Conservation (phyloP, 2,329 filamentous ascomycete genomes). For the Claviceps pazoutovae region DNA sequence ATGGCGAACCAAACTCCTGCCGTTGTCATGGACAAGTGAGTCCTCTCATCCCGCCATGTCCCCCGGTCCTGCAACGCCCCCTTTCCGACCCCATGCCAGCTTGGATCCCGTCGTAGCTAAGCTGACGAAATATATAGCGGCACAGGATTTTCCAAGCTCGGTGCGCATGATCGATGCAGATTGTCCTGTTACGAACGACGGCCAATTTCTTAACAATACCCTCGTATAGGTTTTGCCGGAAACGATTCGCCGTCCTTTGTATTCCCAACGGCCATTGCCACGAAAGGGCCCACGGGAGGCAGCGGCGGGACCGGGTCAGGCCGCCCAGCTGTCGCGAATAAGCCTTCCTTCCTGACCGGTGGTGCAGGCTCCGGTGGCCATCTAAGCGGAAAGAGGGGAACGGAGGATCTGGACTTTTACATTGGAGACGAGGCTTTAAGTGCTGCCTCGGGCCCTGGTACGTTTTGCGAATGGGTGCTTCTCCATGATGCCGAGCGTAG, state of each 20-base stretch:
- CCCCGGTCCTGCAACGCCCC: conserved; percentile 13
- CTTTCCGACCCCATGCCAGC: conserved; percentile 11
- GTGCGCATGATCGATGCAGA: conserved; percentile 34
- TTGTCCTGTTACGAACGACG: background rate
- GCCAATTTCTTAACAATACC: conserved; percentile 13
- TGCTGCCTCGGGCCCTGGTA: conserved; percentile 70
- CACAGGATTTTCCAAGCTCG: conserved; percentile 98
- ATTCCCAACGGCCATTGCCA: conserved; percentile 96
- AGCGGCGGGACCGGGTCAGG: conserved; percentile 69
- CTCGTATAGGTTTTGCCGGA: conserved; percentile 75
- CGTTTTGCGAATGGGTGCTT: conserved; percentile 9
- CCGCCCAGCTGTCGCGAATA: conserved; percentile 80
- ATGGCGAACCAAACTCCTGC: conserved; percentile 99
- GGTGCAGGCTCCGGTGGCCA: conserved; percentile 65
- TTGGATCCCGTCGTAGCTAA: conserved; percentile 15
- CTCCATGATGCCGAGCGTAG: background rate
- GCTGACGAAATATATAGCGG: conserved; percentile 49
- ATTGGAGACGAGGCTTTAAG: conserved; percentile 92
- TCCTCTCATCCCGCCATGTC: conserved; percentile 21
- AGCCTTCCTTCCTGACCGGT: conserved; percentile 87
- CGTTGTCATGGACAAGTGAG: conserved; percentile 99
- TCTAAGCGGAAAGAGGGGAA: conserved; percentile 82
- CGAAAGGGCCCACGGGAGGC: conserved; percentile 63
- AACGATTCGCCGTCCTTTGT: conserved; percentile 99
- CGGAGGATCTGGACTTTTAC: conserved; percentile 96